Evolutionary conservation across 2,329 filamentous ascomycete genomes (phyloP).

Genomic region (Berkeleyomyces basicola): DNA sequence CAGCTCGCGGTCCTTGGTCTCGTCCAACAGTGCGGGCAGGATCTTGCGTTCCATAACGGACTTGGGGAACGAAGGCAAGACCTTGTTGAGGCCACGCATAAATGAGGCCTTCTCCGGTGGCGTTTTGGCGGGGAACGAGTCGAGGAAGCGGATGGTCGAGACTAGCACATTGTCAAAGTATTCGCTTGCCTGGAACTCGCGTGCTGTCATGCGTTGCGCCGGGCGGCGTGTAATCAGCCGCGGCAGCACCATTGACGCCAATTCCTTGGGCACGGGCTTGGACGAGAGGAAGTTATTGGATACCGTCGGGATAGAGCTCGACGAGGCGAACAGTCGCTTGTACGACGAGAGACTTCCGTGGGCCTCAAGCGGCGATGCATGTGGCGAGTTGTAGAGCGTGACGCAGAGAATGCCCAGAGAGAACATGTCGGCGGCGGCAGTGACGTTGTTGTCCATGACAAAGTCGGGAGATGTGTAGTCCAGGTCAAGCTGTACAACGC

Average conservation of each 20-base stretch:
- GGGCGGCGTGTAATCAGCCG: conserved; percentile 74
- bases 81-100: conserved; percentile 70
- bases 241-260: conserved; percentile 61
- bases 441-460: conserved; percentile 77
- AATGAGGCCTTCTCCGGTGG: conserved; percentile 82
- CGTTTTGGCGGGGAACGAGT: conserved; percentile 81
- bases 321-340: conserved; percentile 64
- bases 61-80: conserved; percentile 81
- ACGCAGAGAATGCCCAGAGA: conserved; percentile 78
- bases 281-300: conserved; percentile 75
- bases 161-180: conserved; percentile 97
- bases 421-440: conserved; percentile 77
- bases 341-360: conserved; percentile 71
- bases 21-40: conserved; percentile 72
- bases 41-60: conserved; percentile 92
- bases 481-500: conserved; percentile 70
- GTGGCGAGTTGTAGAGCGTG: conserved; percentile 87
- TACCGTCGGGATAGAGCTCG: conserved; percentile 60
- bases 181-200: conserved; percentile 83
- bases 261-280: conserved; percentile 60
- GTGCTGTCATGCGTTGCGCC: conserved; percentile 71
- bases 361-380: conserved; percentile 68
- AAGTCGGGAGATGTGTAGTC: conserved; percentile 95
- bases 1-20: conserved; percentile 82
- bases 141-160: conserved; percentile 88